phyloP scores from a whole-genome alignment of 495 filamentous ascomycete species.

The Trypethelium eluteriae region DNA sequence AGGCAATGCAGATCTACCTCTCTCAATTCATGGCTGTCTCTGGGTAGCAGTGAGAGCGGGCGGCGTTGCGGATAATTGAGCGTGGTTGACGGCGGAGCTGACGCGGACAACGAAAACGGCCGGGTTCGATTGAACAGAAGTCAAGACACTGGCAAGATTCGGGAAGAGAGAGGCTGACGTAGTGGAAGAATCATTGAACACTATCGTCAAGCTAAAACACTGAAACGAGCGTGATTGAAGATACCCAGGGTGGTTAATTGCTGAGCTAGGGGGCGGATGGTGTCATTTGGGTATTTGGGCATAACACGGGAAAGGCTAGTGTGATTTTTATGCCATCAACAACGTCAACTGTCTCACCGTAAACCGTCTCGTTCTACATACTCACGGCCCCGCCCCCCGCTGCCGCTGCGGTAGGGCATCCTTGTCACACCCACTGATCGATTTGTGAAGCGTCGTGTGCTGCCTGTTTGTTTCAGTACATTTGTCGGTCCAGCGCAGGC shows the following conservation, averaged over 20 bases:
- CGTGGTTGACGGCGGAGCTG: not conserved
- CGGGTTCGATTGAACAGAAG: not conserved
- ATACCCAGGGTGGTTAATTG: not conserved
- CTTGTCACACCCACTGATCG: not conserved
- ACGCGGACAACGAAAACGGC: slow-evolving; percentile 7
- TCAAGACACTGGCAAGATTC: not conserved
- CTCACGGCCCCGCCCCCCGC: no score
- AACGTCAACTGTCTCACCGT: not conserved
- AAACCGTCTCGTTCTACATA: no score
- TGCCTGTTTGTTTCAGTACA: slow-evolving; percentile 4
- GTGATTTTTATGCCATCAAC: not conserved
- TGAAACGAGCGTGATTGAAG: slow-evolving; percentile 9
- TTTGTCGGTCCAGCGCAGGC: no score
- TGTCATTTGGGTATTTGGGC: no score
- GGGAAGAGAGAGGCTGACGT: not conserved
- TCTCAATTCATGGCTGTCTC: not conserved
- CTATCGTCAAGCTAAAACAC: not conserved
- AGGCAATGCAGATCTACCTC: not conserved
- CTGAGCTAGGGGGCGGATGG: no score
- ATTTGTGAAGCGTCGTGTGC: not conserved
- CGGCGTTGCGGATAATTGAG: not conserved
- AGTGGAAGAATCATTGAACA: not conserved
- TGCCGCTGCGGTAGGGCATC: no score
- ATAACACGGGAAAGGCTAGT: not conserved
- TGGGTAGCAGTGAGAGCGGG: not conserved